A percentile compares a stretch with the other conserved stretches of the same genome.
Conservation (phyloP, 1,139 yeast genomes). For the Diutina neorugosa region DNA sequence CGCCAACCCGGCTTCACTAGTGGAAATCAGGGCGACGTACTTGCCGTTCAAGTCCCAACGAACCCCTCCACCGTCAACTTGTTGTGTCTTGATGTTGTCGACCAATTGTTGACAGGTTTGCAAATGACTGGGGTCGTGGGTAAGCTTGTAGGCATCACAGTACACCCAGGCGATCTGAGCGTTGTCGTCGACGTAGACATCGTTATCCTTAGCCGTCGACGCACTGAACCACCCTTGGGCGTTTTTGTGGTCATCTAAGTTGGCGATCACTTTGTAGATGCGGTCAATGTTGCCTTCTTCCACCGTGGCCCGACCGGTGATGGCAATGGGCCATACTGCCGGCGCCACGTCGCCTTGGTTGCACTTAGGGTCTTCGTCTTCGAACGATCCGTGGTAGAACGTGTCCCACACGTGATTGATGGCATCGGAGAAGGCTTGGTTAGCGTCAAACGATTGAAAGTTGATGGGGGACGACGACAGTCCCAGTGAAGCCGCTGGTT, state of each 20-base stretch:
- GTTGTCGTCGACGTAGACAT: constrained; percentile 25
- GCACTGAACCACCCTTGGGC: constrained; percentile 19
- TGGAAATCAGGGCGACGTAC: constrained; percentile 25
- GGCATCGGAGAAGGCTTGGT: background rate
- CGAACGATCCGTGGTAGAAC: background rate
- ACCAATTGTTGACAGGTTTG: background rate
- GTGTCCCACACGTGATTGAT: background rate
- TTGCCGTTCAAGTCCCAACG: constrained; percentile 17
- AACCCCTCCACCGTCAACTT: constrained; percentile 17
- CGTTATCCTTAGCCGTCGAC: constrained; percentile 16
- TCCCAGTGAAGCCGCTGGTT: background rate
- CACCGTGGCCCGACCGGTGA: background rate
- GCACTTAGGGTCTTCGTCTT: background rate
- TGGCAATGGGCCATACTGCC: background rate
- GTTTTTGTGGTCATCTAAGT: constrained; percentile 8
- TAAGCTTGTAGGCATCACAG: constrained; percentile 11
- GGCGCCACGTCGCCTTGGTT: background rate
- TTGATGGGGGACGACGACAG: background rate
- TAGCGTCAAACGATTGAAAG: background rate
- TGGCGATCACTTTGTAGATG: background rate
- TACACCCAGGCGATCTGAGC: constrained; percentile 24
- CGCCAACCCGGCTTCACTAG: constrained; percentile 23
- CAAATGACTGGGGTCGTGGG: background rate
- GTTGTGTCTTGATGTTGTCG: background rate
- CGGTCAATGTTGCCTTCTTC: background rate